These are phyloP conservation scores for Calonectria hongkongensis DNA, from an alignment of 2,329 filamentous ascomycete species.

Conservation along the genomic window DNA sequence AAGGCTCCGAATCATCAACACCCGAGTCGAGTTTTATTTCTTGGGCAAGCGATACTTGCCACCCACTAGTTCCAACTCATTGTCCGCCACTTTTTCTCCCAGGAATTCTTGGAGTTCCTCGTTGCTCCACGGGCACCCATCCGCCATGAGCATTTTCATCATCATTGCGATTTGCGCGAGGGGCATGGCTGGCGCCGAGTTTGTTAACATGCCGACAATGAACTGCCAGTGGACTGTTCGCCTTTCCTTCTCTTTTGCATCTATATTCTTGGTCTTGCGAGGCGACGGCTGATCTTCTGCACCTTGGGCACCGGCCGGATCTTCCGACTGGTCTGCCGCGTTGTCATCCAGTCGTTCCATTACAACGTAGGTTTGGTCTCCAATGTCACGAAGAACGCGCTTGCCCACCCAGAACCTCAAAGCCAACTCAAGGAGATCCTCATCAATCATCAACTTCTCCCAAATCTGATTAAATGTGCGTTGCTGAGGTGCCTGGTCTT, in stretches of 20 bases:
- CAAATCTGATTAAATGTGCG: constrained; percentile 73
- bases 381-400: constrained; percentile 76
- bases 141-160: constrained; percentile 92
- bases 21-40: constrained; percentile 65
- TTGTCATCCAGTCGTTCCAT: constrained; percentile 75
- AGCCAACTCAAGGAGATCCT: constrained; percentile 80
- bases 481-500: constrained; percentile 59
- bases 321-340: constrained; percentile 56
- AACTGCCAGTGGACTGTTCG: constrained; percentile 89
- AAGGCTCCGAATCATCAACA: constrained; percentile 16
- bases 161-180: constrained; percentile 91
- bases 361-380: constrained; percentile 77
- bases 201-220: constrained; percentile 95
- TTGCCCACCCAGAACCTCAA: constrained; percentile 83
- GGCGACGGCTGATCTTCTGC: constrained; percentile 62
- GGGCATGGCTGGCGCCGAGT: constrained; percentile 87
- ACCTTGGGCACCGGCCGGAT: constrained; percentile 52
- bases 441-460: constrained; percentile 81
- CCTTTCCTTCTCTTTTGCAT: constrained; percentile 78
- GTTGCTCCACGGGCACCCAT: constrained; percentile 91
- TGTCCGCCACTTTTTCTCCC: constrained; percentile 83
- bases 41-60: constrained; percentile 82
- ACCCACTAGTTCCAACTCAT: constrained; percentile 80
- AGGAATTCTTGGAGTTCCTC: constrained; percentile 91
- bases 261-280: constrained; percentile 73